Percentiles rank a stretch among this genome's conserved stretches.
Evolutionary conservation across 2,329 filamentous ascomycete genomes (phyloP).

Genomic region (Arachnopeziza araneosa): DNA sequence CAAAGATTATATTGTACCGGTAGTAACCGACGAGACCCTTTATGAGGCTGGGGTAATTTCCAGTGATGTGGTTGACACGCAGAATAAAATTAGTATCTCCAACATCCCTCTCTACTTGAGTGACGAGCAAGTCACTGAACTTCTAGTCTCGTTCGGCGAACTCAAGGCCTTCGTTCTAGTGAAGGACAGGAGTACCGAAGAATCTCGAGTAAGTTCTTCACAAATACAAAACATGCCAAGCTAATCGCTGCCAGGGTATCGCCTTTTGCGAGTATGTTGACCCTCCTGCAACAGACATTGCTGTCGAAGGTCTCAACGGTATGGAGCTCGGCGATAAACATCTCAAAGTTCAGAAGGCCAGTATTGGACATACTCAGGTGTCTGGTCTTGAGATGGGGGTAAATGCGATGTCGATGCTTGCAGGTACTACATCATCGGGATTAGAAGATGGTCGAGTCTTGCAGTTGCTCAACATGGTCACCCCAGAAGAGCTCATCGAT

Average conservation of each 20-base stretch:
- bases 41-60: constrained; percentile 74
- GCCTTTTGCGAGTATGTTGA: constrained; percentile 95
- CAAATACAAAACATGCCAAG: neutral
- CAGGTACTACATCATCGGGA: constrained; percentile 76
- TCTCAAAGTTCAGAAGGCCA: constrained; percentile 81
- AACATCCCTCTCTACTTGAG: constrained; percentile 84
- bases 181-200: constrained; percentile 77
- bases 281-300: constrained; percentile 68
- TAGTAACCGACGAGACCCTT: constrained; percentile 64
- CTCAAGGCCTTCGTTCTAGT: constrained; percentile 88
- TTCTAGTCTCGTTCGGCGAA: constrained; percentile 85
- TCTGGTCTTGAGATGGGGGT: constrained; percentile 91
- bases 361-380: constrained; percentile 90
- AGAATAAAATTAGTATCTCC: constrained; percentile 90
- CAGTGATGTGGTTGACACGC: constrained; percentile 78
- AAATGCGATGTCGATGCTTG: constrained; percentile 96
- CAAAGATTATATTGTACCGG: constrained; percentile 95
- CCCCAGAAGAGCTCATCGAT: constrained; percentile 87
- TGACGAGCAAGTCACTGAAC: constrained; percentile 86
- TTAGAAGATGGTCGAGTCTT: constrained; percentile 78
- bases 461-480: constrained; percentile 98
- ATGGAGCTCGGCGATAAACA: constrained; percentile 88
- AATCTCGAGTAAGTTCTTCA: constrained; percentile 66
- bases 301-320: constrained; percentile 83
- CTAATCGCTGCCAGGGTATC: constrained; percentile 60